A percentile compares a stretch with the other conserved stretches of the same genome.
Conservation (phyloP, 1,139 yeast genomes). For the Hansenula lynferdii region DNA sequence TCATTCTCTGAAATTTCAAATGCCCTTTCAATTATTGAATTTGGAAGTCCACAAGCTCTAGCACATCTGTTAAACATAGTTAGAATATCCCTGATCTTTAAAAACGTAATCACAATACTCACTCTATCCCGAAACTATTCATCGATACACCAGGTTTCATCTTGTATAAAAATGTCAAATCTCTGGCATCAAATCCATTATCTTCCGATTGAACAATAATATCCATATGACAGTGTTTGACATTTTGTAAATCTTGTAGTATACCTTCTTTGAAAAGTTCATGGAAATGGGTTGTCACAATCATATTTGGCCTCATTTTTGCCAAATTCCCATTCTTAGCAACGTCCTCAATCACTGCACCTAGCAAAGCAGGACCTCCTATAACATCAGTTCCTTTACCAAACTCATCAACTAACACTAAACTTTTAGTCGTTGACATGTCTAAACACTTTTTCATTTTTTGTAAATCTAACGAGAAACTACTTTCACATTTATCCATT, state of each 20-base stretch:
- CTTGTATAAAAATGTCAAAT: slow-evolving; percentile 30
- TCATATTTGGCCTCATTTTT: slow-evolving; percentile 25
- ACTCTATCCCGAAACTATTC: slow-evolving; percentile 32
- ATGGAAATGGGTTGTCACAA: slow-evolving; percentile 41
- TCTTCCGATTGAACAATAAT: slow-evolving; percentile 16
- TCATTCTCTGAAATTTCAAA: slow-evolving; percentile 18
- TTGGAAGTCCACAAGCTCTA: slow-evolving; percentile 29
- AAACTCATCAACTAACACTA: slow-evolving; percentile 44
- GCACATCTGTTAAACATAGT: slow-evolving; percentile 27
- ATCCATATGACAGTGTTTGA: slow-evolving; percentile 26
- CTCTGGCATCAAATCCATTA: slow-evolving; percentile 5
- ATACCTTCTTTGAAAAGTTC: slow-evolving; percentile 30
- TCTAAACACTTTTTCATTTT: slow-evolving; percentile 39
- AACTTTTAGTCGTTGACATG: slow-evolving; percentile 31
- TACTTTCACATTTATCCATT: slow-evolving; percentile 35
- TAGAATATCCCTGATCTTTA: too few species aligned
- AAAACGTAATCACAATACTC: too few species aligned
- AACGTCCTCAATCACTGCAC: slow-evolving; percentile 30
- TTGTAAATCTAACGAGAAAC: slow-evolving; percentile 40
- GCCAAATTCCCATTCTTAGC: too few species aligned
- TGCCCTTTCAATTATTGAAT: slow-evolving; percentile 27
- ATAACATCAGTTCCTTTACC: slow-evolving; percentile 45
- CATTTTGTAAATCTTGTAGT: slow-evolving; percentile 13
- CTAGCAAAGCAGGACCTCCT: slow-evolving; percentile 43
- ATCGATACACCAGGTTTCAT: slow-evolving; percentile 28